Evolutionary conservation across 2,329 filamentous ascomycete species (phyloP).

Genomic region (Drechslera avenae): DNA sequence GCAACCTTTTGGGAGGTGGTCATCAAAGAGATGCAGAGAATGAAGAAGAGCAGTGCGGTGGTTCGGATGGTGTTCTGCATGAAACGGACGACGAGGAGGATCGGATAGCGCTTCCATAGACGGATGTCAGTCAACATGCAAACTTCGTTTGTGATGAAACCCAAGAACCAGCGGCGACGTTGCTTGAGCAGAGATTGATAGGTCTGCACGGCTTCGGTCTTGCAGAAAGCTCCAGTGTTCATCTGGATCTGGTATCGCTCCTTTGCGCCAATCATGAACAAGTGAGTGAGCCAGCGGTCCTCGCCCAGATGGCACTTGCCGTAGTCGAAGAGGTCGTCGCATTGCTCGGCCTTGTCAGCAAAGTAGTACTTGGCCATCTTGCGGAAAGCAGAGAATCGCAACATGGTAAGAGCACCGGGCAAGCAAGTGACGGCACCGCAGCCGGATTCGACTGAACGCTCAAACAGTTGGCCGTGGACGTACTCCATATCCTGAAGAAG

Average conservation of each 20-base stretch:
- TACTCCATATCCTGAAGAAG: slow-evolving; percentile 98
- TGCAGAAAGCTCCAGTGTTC: slow-evolving; percentile 97
- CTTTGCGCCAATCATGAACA: slow-evolving; percentile 98
- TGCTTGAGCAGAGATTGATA: slow-evolving; percentile 88
- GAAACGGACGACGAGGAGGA: slow-evolving; percentile 84
- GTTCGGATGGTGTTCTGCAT: slow-evolving; percentile 97
- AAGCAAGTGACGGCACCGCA: slow-evolving; percentile 94
- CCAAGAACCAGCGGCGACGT: slow-evolving; percentile 92
- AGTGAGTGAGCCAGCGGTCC: slow-evolving; percentile 94
- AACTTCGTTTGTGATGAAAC: slow-evolving; percentile 96
- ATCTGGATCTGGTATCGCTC: slow-evolving; percentile 95
- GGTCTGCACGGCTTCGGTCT: slow-evolving; percentile 93
- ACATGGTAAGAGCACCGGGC: slow-evolving; percentile 91
- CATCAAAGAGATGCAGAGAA: slow-evolving; percentile 84
- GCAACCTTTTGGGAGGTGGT: slow-evolving; percentile 79
- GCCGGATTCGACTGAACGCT: slow-evolving; percentile 91
- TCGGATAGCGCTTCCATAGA: slow-evolving; percentile 87
- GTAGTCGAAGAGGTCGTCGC: slow-evolving; percentile 94
- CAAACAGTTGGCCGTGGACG: slow-evolving; percentile 93
- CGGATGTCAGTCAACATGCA: slow-evolving; percentile 97
- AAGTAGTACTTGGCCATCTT: slow-evolving; percentile 99
- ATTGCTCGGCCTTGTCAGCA: slow-evolving; percentile 93
- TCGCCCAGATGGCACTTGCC: slow-evolving; percentile 94
- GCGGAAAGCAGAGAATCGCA: slow-evolving; percentile 94
- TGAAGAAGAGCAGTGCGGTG: slow-evolving; percentile 90